Evolutionary conservation across 2,329 filamentous ascomycete species (phyloP), one percentile per base, ranked within the genome.

Genomic region (Xylariales sp.): DNA sequence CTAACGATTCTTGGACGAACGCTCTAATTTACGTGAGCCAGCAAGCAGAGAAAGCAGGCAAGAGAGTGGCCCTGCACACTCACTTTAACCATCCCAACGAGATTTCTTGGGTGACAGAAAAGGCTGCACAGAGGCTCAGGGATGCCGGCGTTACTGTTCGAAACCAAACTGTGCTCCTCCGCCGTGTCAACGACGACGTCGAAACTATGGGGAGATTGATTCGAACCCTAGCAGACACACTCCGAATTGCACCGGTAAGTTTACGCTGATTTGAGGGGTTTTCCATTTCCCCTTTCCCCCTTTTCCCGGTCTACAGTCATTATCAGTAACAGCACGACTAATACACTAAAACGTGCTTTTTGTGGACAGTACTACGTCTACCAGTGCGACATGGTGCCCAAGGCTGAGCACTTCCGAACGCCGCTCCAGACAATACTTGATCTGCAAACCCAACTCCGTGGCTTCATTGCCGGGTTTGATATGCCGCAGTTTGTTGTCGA

Each of bases 361-460:
- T n/a, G n/a, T n/a, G n/a, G n/a, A n/a, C 46, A 78, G 70, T 83
- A 83, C 54, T 83, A 83, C 48, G 71, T 83, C 36, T 83, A 83
- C 54, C 77, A 81, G 50, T 74, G 73, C 32, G 79, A 83, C 53
- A 76, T 83, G 70, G 75, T 81, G 7, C 57, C 64, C 19, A 73
- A 70, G 30, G 65, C 77, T 3, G 79, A 83, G 59, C 78, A 83
- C 48, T 62, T 82, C 16, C 73, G 79, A 6, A 83, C 78, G 1
- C 76, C 77, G 3, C 64, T 83, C 10, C 64, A 66, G 29, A 76
- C 71, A 2, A 78, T 79, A 32, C 63, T 82, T 13, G 60, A 76
- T 14, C 60, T 83, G 1, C 78, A 83, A 53, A 63, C 68, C 16
- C 53, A 74, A 29, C 65, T 83, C 38, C 72, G 75, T 10, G 79